Evolutionary conservation across 1,284 basidiomycete genomes (phyloP), one percentile per base, ranked within the genome.

Genomic region (Rhodofomes roseus): DNA sequence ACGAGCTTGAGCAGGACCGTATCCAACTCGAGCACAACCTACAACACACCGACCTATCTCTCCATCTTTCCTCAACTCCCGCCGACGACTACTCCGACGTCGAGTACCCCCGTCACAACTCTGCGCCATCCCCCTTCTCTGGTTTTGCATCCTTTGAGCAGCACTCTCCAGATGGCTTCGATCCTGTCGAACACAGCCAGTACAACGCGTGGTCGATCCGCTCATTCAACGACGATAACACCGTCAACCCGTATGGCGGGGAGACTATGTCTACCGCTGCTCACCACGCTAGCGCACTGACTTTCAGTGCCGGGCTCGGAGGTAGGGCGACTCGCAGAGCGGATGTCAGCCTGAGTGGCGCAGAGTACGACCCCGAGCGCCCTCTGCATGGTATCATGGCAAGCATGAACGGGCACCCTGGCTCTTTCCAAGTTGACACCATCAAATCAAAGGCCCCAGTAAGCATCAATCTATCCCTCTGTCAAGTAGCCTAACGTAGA

Each of bases 311-410:
- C 2, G 93, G 93, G 0, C 80, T 95, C 2, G 87, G 83, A 55
- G 74, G 76, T 2, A 75, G 85, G 22, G 76, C 74, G 6, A 23
- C 7, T 14, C 71, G 71, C 23, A 73, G 79, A 60, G 76, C 85
- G 59, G 86, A 82, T 62, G 71, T 80, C 37, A 89, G 84, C 65
- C 70, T 89, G 40, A 90, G 86, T 67, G 89, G 85, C 27, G 88
- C 86, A 44, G 93, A 95, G 70, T 95, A 92, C 65, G 93, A 95
- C 70, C 92, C 93, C 1, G 93, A 95, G 54, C 78, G 93, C 44
- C 90, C 89, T 16, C 72, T 95, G 25, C 84, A 90, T 60, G 83
- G 85, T 40, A 89, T 92, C 70, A 82, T 91, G 57, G 83, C 81
- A 34, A 82, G 83, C 55, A 81, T 81, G 27, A 76, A 78, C 51